Conservation (phyloP, 108 stramenopile species). For the Poteriospumella lacustris region DNA sequence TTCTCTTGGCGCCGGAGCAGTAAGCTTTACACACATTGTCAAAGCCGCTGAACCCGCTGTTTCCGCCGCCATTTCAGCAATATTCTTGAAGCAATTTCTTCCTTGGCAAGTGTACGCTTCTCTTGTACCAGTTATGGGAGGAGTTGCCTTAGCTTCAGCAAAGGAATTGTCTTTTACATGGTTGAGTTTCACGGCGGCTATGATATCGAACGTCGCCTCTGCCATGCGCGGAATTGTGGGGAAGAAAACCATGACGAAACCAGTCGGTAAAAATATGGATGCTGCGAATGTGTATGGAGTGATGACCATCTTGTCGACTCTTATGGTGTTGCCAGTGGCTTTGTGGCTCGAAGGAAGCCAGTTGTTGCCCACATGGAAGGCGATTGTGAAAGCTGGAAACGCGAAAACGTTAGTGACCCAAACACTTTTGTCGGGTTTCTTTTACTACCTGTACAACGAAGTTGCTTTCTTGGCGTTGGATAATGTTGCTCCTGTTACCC, state of each 20-base stretch:
- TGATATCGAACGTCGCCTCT: slow-evolving; percentile 93
- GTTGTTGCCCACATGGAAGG: slow-evolving; percentile 66
- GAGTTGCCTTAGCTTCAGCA: slow-evolving; percentile 90
- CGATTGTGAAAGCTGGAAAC: slow-evolving; percentile 67
- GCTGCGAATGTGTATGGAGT: slow-evolving; percentile 94
- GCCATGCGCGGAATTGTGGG: slow-evolving; percentile 88
- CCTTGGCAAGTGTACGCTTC: slow-evolving; percentile 78
- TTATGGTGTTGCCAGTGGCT: slow-evolving; percentile 77
- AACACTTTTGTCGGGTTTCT: slow-evolving; percentile 67
- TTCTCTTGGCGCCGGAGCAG: slow-evolving; percentile 91
- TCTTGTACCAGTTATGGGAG: slow-evolving; percentile 80
- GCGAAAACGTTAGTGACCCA: slow-evolving; percentile 41
- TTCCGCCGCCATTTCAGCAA: slow-evolving; percentile 78
- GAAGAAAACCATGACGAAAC: slow-evolving; percentile 78
- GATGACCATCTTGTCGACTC: slow-evolving; percentile 84
- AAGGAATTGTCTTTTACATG: slow-evolving; percentile 94
- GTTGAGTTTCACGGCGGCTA: slow-evolving; percentile 84
- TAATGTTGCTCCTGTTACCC: slow-evolving; percentile 62
- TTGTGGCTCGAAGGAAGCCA: slow-evolving; percentile 81
- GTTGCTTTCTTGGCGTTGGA: slow-evolving; percentile 94
- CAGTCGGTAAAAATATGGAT: slow-evolving; percentile 92
- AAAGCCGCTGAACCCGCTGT: slow-evolving; percentile 98
- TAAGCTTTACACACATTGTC: slow-evolving; percentile 98
- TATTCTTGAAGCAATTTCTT: slow-evolving; percentile 75
- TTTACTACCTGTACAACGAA: slow-evolving; percentile 98